A percentile compares a stretch with the other conserved stretches of the same genome.
phyloP scores from a whole-genome alignment of 2,329 filamentous ascomycete genomes.

The Colletotrichum limetticola region DNA sequence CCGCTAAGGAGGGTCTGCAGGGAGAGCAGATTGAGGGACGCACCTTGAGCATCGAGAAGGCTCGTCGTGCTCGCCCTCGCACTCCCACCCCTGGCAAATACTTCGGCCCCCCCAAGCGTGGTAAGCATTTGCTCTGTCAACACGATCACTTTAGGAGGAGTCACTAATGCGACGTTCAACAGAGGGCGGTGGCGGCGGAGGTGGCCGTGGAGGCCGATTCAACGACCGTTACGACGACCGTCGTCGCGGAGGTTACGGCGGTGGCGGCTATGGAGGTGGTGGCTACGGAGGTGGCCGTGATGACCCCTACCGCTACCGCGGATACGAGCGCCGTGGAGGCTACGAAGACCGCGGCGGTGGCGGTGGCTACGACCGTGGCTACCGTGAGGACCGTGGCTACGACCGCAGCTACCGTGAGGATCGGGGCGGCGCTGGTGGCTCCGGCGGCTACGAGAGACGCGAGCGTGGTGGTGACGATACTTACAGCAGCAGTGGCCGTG shows the following conservation, averaged over 20 bases:
- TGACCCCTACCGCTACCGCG: slow-evolving; percentile 67
- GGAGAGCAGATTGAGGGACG: slow-evolving; percentile 95
- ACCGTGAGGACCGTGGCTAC: slow-evolving; percentile 58
- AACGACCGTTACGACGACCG: slow-evolving; percentile 73
- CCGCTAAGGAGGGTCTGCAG: slow-evolving; percentile 94
- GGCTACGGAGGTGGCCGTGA: slow-evolving; percentile 60
- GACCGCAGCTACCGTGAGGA: slow-evolving; percentile 59
- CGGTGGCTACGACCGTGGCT: slow-evolving; percentile 61
- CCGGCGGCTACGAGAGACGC: slow-evolving; percentile 65
- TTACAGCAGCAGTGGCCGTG: slow-evolving; percentile 51
- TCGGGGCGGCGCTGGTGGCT: slow-evolving; percentile 54
- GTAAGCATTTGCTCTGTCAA: slow-evolving; percentile 64
- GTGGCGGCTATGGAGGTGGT: slow-evolving; percentile 49
- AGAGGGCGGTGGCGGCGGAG: slow-evolving; percentile 57
- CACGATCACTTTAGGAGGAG: background rate
- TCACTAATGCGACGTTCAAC: background rate
- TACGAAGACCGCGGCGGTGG: slow-evolving; percentile 45
- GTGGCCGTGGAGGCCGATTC: slow-evolving; percentile 52
- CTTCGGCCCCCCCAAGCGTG: slow-evolving; percentile 97
- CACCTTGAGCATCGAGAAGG: slow-evolving; percentile 98
- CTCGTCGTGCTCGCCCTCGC: slow-evolving; percentile 91
- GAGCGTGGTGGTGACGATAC: slow-evolving; percentile 59
- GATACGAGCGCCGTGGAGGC: slow-evolving; percentile 56
- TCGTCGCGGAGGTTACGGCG: slow-evolving; percentile 69
- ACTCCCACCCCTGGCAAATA: slow-evolving; percentile 99